Base-by-base conservation (phyloP, 371 early-diverging fungal species). In the Mucor saturninus region DNA sequence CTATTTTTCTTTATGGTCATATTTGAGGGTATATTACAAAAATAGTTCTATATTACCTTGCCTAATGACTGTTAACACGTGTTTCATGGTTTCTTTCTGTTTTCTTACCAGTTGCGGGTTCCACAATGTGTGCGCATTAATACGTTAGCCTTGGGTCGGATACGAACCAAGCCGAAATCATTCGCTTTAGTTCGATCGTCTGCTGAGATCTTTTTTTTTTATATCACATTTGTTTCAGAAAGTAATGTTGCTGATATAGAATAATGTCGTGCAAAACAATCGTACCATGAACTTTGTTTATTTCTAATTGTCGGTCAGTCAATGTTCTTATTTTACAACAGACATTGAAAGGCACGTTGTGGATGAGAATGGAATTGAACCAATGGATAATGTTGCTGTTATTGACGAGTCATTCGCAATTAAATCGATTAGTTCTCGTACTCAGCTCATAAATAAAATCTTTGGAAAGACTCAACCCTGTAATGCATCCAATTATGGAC, bases 81-180 rank as follows among this genome's bases (percentile, higher is more conserved):
- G 30, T 7, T 21, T 21, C 21, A 21, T 21, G 21, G 21, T 21
- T 21, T 21, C 21, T 21, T 21, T 21, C 21, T 21, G 21, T 21
- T 21, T 21, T 21, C 21, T 78, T 89, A 86, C 92, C 92, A 92
- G 69, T 92, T 91, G 45, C 89, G 89, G 11, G 90, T 91, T 11
- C 91, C 91, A 62, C 89, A 90, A 48, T 88, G 89, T 0, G 89
- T 91, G 46, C 89, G 91, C 71, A 89, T 79, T 39, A 85, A 72
- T 10, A 86, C 81, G 49, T 85, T 89, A 46, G 86, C 84, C 42
- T 82, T 84, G 15, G 88, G 87, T 13, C 90, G 77, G 51, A 92
- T 91, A 43, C 90, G 82, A 3, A 91, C 90, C 67, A 93, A 65
- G 5, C 92, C 91, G 80, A 92, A 93, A 75, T 92, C 92, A 63